Percentiles rank a stretch among this genome's conserved stretches.
phyloP scores from a whole-genome alignment of 768 basidiomycete genomes.

The Kwoniella europaea region DNA sequence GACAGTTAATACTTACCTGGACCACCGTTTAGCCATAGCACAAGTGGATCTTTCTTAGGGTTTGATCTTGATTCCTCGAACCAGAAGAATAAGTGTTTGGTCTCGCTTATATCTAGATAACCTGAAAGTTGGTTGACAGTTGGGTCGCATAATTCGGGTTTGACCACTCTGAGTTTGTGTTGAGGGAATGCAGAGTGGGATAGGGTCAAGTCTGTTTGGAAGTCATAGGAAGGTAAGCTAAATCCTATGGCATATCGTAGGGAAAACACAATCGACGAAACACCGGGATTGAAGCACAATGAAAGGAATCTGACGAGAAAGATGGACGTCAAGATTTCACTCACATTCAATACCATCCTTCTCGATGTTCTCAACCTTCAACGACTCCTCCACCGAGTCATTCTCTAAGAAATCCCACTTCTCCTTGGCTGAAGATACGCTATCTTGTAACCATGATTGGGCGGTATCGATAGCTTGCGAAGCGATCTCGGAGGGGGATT shows the following conservation, averaged over 20 bases:
- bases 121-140: constrained; percentile 81
- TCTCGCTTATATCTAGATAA: constrained; percentile 78
- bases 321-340: constrained; percentile 12
- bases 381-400: constrained; percentile 11
- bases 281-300: not conserved
- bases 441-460: constrained; percentile 36
- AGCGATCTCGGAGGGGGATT: constrained; percentile 41
- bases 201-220: constrained; percentile 49
- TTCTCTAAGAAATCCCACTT: constrained; percentile 38
- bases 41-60: constrained; percentile 77
- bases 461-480: constrained; percentile 46
- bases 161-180: constrained; percentile 53
- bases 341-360: constrained; percentile 48
- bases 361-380: constrained; percentile 37
- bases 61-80: constrained; percentile 76
- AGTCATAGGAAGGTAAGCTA: not conserved
- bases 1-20: constrained; percentile 8
- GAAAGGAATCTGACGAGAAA: not conserved
- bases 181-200: constrained; percentile 56
- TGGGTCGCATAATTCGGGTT: constrained; percentile 75
- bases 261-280: no score
- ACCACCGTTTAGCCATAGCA: constrained; percentile 68
- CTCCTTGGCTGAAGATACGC: constrained; percentile 24
- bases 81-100: constrained; percentile 89
- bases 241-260: not conserved